phyloP scores from a whole-genome alignment of 106 monocot species.

The Dendrobium nobile region DNA sequence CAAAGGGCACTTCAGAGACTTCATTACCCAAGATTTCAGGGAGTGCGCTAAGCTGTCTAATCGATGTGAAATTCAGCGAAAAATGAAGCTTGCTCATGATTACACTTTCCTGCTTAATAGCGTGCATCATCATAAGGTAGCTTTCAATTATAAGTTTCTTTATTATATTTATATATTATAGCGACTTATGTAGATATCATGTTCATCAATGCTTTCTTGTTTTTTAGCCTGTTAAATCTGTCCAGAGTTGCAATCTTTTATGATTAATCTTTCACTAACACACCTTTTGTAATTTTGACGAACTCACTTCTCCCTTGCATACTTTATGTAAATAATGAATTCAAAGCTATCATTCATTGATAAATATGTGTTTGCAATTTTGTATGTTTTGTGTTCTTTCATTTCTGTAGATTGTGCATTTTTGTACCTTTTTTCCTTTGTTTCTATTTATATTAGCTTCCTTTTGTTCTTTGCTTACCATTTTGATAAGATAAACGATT shows the following conservation, averaged over 20 bases:
- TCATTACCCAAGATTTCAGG: conserved; percentile 55
- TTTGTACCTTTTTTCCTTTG: background rate
- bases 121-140: conserved; percentile 91
- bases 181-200: background rate
- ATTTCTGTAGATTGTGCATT: background rate
- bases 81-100: conserved; percentile 62
- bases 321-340: background rate
- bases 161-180: background rate
- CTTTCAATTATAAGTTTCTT: background rate
- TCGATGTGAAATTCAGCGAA: conserved; percentile 14
- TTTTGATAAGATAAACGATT: background rate
- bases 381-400: background rate
- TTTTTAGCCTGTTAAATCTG: background rate
- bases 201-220: background rate
- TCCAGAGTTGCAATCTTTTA: background rate
- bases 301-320: background rate
- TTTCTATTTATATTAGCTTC: background rate
- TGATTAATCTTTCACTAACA: background rate
- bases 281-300: background rate
- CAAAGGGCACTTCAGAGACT: conserved; percentile 65
- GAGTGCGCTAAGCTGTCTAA: conserved; percentile 42
- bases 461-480: background rate
- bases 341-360: background rate
- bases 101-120: conserved; percentile 71
- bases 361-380: background rate